Conservation (phyloP, 257 asterid species). For the Avicennia marina region DNA sequence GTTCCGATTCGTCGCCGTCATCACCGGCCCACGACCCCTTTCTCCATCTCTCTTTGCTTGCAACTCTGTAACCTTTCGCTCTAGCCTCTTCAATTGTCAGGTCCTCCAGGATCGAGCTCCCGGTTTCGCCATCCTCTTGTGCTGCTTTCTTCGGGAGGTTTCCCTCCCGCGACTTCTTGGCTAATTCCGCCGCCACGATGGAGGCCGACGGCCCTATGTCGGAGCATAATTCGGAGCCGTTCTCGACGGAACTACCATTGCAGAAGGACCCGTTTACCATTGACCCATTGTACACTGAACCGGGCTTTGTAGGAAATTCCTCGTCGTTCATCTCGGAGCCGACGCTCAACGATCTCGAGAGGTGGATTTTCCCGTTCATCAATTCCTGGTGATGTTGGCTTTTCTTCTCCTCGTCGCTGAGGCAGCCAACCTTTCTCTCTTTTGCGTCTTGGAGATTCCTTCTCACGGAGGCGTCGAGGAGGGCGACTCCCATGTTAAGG, state of each 20-base stretch:
- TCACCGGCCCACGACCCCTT: background rate
- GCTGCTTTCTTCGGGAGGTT: background rate
- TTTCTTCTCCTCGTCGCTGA: background rate
- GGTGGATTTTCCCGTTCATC: slow-evolving; percentile 42
- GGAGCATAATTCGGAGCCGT: slow-evolving; percentile 60
- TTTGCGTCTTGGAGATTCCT: no score
- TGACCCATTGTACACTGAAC: slow-evolving; percentile 30
- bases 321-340: slow-evolving; percentile 25
- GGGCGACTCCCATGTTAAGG: slow-evolving; percentile 58
- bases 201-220: slow-evolving; percentile 86
- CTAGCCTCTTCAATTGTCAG: slow-evolving; percentile 29
- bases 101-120: slow-evolving; percentile 34
- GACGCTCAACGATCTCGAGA: slow-evolving; percentile 39
- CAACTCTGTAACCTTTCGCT: slow-evolving; percentile 21
- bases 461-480: slow-evolving; percentile 34
- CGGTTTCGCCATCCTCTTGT: slow-evolving; percentile 3
- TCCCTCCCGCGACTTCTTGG: slow-evolving; percentile 18
- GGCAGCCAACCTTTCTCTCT: no score
- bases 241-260: slow-evolving; percentile 19
- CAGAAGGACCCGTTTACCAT: slow-evolving; percentile 10
- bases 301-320: slow-evolving; percentile 40
- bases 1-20: slow-evolving; percentile 15
- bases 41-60: slow-evolving; percentile 9
- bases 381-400: background rate
- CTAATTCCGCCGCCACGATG: slow-evolving; percentile 65